Evolutionary conservation across 495 filamentous ascomycete genomes (phyloP).

Genomic region (Annulohypoxylon nitens): DNA sequence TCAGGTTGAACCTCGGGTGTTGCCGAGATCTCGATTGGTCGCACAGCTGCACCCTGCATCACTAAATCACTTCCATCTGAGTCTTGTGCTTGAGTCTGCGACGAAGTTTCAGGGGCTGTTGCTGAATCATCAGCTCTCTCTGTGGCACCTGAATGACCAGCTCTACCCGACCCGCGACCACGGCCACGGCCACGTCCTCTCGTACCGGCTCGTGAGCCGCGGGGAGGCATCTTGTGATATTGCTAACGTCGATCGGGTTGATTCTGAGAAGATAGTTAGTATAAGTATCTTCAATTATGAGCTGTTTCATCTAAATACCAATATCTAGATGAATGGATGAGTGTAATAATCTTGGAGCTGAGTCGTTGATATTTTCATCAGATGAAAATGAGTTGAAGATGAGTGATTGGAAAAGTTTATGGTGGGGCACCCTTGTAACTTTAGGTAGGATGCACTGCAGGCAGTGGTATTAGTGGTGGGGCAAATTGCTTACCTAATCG

Average conservation of each 20-base stretch:
- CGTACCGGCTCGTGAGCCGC: constrained; percentile 38
- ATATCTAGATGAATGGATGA: not conserved
- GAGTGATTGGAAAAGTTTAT: constrained; percentile 50
- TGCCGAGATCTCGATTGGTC: constrained; percentile 3
- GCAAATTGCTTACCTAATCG: constrained; percentile 23
- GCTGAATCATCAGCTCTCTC: constrained; percentile 30
- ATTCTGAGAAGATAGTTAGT: not conserved
- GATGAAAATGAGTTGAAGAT: constrained; percentile 1
- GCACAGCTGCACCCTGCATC: constrained; percentile 19
- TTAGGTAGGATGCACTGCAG: not conserved
- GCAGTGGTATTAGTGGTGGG: constrained; percentile 30
- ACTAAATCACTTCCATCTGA: constrained; percentile 18
- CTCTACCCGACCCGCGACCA: constrained; percentile 35
- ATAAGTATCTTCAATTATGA: not conserved
- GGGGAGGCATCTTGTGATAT: constrained; percentile 43
- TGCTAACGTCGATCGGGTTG: not conserved
- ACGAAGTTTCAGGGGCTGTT: constrained; percentile 19
- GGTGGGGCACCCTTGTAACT: constrained; percentile 41
- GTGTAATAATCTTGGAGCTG: not conserved
- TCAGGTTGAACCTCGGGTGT: constrained; percentile 27
- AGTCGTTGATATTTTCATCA: not conserved
- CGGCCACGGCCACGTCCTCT: constrained; percentile 29
- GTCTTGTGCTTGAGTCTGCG: constrained; percentile 12
- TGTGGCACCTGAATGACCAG: constrained; percentile 34
- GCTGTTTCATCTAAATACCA: not conserved